Conservation (phyloP, 306 rosid species). For the Amphicarpaea edgeworthii region DNA sequence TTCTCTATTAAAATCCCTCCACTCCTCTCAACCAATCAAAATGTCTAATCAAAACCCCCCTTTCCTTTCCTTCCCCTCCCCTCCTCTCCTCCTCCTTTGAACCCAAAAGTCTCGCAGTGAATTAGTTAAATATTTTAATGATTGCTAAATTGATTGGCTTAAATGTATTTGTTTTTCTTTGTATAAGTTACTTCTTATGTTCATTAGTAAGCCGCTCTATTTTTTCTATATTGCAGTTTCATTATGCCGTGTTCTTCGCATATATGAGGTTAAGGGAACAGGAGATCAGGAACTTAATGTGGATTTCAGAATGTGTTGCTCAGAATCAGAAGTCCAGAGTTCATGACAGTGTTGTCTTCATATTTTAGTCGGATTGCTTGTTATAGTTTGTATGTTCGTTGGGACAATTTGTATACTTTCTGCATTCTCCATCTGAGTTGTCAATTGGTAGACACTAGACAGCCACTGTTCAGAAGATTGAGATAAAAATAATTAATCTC, state of each 20-base stretch:
- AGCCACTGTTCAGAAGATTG: slow-evolving; percentile 47
- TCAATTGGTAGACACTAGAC: slow-evolving; percentile 43
- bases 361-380: slow-evolving; percentile 63
- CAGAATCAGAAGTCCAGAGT: slow-evolving; percentile 98
- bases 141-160: slow-evolving; percentile 26
- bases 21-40: no score
- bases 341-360: slow-evolving; percentile 97
- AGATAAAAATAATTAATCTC: slow-evolving; percentile 48
- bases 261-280: slow-evolving; percentile 99
- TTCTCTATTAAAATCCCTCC: not conserved
- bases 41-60: no score
- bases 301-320: slow-evolving; percentile 98
- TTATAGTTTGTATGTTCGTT: slow-evolving; percentile 34
- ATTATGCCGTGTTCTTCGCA: slow-evolving; percentile 95
- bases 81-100: not conserved
- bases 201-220: slow-evolving; percentile 28
- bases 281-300: slow-evolving; percentile 95
- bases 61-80: no score
- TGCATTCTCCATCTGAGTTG: slow-evolving; percentile 41
- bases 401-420: slow-evolving; percentile 53
- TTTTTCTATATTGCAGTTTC: slow-evolving; percentile 73
- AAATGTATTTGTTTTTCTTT: slow-evolving; percentile 7
- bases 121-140: slow-evolving; percentile 19
- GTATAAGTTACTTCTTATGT: not conserved
- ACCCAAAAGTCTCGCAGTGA: not conserved